Evolutionary conservation across 2,329 filamentous ascomycete genomes (phyloP).

Genomic region (Hortaea werneckii): DNA sequence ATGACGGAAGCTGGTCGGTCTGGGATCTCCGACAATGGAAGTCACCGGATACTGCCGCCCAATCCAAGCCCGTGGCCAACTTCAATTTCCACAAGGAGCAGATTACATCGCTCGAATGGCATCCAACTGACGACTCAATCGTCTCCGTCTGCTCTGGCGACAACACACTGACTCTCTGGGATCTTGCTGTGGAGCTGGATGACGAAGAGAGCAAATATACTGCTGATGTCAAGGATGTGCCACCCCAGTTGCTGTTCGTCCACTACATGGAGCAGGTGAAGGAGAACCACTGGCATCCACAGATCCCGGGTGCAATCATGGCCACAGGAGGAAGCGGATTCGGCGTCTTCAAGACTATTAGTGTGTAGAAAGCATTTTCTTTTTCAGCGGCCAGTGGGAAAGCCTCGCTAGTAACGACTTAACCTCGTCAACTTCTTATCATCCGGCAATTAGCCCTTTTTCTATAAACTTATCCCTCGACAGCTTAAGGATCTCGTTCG

Average conservation of each 20-base stretch:
- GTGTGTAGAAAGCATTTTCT: neutral
- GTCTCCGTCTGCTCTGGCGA: conserved; percentile 86
- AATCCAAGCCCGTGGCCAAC: conserved; percentile 72
- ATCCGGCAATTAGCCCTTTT: too few species aligned
- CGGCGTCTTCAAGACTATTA: conserved; percentile 37
- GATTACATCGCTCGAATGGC: conserved; percentile 93
- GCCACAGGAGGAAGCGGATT: conserved; percentile 84
- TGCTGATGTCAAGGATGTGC: conserved; percentile 77
- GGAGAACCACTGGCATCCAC: conserved; percentile 94
- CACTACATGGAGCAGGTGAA: conserved; percentile 94
- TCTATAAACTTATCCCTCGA: too few species aligned
- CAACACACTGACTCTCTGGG: conserved; percentile 91
- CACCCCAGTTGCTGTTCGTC: conserved; percentile 88
- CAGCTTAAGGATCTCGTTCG: too few species aligned
- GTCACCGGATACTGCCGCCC: conserved; percentile 35
- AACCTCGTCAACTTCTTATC: too few species aligned
- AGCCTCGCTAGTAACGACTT: too few species aligned
- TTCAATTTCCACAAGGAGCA: conserved; percentile 96
- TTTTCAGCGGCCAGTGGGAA: too few species aligned
- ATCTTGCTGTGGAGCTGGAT: conserved; percentile 90
- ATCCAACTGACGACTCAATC: conserved; percentile 92
- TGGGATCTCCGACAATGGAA: conserved; percentile 98
- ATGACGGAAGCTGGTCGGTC: conserved; percentile 88
- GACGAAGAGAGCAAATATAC: conserved; percentile 93
- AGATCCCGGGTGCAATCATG: conserved; percentile 82